A percentile compares a stretch with the other conserved stretches of the same genome.
Conservation (phyloP, 306 rosid genomes). For the Vicia sativa region DNA sequence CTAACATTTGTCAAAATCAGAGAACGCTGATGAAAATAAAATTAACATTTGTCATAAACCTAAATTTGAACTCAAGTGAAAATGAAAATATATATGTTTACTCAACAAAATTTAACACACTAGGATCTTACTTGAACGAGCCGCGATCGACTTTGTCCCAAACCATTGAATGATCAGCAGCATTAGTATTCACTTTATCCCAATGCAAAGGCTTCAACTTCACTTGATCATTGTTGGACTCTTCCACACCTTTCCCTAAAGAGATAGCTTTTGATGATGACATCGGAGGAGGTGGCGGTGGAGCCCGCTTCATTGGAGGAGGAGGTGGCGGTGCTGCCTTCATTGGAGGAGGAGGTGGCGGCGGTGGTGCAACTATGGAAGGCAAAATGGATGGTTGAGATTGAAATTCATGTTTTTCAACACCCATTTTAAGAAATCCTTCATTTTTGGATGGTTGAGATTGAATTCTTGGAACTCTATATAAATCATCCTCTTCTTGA, state of each 20-base stretch:
- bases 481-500: slow-evolving; percentile 32
- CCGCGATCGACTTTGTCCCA: slow-evolving; percentile 87
- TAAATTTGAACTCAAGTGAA: background rate
- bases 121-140: slow-evolving; percentile 69
- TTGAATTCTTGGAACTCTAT: slow-evolving; percentile 31
- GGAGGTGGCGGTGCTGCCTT: slow-evolving; percentile 48
- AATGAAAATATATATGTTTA: background rate
- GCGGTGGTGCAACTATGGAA: slow-evolving; percentile 28
- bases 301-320: slow-evolving; percentile 38
- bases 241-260: slow-evolving; percentile 48
- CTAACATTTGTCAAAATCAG: too few species aligned
- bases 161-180: slow-evolving; percentile 84
- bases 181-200: slow-evolving; percentile 81
- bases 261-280: slow-evolving; percentile 46
- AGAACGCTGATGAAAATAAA: too few species aligned
- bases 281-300: slow-evolving; percentile 52
- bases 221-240: slow-evolving; percentile 49
- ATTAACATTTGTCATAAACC: too few species aligned
- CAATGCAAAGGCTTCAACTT: slow-evolving; percentile 88
- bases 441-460: slow-evolving; percentile 33
- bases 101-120: background rate
- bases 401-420: slow-evolving; percentile 43
- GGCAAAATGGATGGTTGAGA: slow-evolving; percentile 40
- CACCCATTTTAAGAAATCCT: background rate
- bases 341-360: slow-evolving; percentile 44